A percentile compares a stretch with the other conserved stretches of the same genome.
Evolutionary conservation across 805 yeast genomes (phyloP).

Genomic region (Candida maris): DNA sequence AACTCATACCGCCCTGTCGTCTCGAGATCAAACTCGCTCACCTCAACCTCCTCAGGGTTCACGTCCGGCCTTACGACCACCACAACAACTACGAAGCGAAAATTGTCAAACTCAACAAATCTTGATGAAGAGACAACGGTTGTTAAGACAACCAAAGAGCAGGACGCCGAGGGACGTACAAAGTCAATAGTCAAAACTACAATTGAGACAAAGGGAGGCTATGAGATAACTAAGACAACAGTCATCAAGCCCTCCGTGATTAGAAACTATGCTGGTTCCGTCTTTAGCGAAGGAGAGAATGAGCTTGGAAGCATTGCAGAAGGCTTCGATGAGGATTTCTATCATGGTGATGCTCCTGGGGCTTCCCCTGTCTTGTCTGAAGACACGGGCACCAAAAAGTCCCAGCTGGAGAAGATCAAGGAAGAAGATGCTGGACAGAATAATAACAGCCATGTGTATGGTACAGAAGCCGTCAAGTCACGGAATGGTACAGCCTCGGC

Average conservation of each 20-base stretch:
- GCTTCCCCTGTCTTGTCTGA: background rate
- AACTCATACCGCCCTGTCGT: constrained; percentile 10
- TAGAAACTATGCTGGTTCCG: constrained; percentile 13
- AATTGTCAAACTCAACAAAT: constrained; percentile 17
- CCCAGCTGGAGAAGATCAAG: constrained; percentile 23
- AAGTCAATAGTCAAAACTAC: constrained; percentile 53
- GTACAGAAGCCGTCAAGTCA: constrained; percentile 1
- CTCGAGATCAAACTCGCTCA: constrained; percentile 25
- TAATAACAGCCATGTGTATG: constrained; percentile 8
- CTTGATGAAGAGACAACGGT: constrained; percentile 27
- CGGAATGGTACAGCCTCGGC: background rate
- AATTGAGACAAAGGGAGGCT: constrained; percentile 45
- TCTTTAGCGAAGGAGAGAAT: constrained; percentile 17
- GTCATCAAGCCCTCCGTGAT: constrained; percentile 32
- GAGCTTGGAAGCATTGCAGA: constrained; percentile 23
- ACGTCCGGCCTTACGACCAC: constrained; percentile 29
- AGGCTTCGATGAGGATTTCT: constrained; percentile 20
- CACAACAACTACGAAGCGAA: constrained; percentile 28
- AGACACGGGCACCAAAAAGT: background rate
- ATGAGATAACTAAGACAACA: constrained; percentile 46
- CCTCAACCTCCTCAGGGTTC: constrained; percentile 21
- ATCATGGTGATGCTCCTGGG: constrained; percentile 7
- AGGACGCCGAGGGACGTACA: constrained; percentile 50
- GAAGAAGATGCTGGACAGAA: constrained; percentile 17
- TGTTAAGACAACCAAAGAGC: constrained; percentile 48